Evolutionary conservation across 176 grass and related monocot species (phyloP), one percentile per base, ranked within the genome.

Genomic region (Pontederia crassipes): DNA sequence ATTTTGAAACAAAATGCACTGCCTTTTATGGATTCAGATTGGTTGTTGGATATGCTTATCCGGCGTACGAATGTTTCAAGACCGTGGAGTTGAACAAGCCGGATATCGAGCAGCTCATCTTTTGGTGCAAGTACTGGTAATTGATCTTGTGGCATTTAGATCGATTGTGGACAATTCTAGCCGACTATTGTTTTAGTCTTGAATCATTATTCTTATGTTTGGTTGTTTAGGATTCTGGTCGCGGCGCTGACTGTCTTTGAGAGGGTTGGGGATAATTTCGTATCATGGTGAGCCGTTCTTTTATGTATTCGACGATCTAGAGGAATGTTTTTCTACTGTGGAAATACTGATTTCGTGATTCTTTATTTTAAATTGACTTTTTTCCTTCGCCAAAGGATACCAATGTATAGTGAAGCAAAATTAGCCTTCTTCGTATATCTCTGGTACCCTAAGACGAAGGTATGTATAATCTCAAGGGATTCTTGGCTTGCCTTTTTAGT

Each of bases 101-200:
- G 26, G 88, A 93, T 75, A 98, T 98, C 14, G 94, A 86, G 61
- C 84, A 89, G 68, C 88, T 98, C 54, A 79, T 92, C 73, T 98
- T 98, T 74, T 98, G 94, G 94, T 98, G 94, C 68, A 87, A 98
- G 67, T 92, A 98, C 65, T 98, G 94, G 94, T 98, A 79, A 58
- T 7, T 27, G 81, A 55, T 56, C 50, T 66, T 71, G 32, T 46
- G 48, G 5, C 56, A 8, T 46, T 6, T 46, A 7, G 32, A 7
- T 40, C 2, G 32, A 40, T 40, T 40, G 32, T 40, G 32, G 32
- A 40, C 4, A 40, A 40, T 4, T 40, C 6, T 40, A 40, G 6
- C 32, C 32, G 32, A 0, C 6, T 3, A 40, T 40, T 40, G 6
- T 40, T 7, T 4, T 40, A 40, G 32, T 40, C 32, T 40, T 40